Percentiles rank a stretch among this genome's conserved stretches.
These are phyloP conservation scores for Moelleriella libera DNA, from an alignment of 2,329 filamentous ascomycete genomes.

Conservation along the genomic window DNA sequence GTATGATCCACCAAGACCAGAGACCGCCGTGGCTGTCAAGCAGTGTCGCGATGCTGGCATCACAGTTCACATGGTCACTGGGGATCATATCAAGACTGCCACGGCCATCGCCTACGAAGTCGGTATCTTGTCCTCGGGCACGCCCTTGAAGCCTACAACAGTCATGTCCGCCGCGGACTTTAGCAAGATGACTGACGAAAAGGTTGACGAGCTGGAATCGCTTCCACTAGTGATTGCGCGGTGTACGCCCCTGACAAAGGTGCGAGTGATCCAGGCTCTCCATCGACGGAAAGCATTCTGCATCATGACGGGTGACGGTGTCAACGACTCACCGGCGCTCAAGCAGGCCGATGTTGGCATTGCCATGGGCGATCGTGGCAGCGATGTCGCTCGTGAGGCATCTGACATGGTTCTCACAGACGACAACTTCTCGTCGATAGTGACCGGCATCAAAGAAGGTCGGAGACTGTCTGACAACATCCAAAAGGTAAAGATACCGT, in stretches of 20 bases:
- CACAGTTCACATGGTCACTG: slow-evolving; percentile 55
- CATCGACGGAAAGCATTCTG: slow-evolving; percentile 54
- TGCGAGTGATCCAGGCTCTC: slow-evolving; percentile 63
- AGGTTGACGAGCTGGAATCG: slow-evolving; percentile 46
- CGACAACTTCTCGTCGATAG: slow-evolving; percentile 75
- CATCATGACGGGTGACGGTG: slow-evolving; percentile 63
- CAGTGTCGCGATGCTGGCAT: slow-evolving; percentile 48
- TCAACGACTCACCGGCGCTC: slow-evolving; percentile 61
- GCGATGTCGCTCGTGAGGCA: slow-evolving; percentile 65
- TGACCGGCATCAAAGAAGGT: slow-evolving; percentile 59
- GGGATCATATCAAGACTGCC: slow-evolving; percentile 54
- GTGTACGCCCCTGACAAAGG: slow-evolving; percentile 57
- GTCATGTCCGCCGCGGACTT: slow-evolving; percentile 52
- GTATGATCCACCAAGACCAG: slow-evolving; percentile 57
- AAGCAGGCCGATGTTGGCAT: slow-evolving; percentile 64
- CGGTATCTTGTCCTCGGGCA: slow-evolving; percentile 35
- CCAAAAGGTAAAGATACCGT: slow-evolving; percentile 39
- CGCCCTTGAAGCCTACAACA: slow-evolving; percentile 22
- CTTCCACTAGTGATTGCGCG: slow-evolving; percentile 56
- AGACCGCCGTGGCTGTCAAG: slow-evolving; percentile 47
- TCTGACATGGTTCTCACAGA: slow-evolving; percentile 81
- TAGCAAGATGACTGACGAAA: slow-evolving; percentile 43
- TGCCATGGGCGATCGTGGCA: slow-evolving; percentile 58
- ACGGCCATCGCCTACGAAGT: slow-evolving; percentile 52
- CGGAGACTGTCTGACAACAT: slow-evolving; percentile 60